Base-by-base conservation (phyloP, 2,329 filamentous ascomycete genomes). In the Teratosphaeria viscida region DNA sequence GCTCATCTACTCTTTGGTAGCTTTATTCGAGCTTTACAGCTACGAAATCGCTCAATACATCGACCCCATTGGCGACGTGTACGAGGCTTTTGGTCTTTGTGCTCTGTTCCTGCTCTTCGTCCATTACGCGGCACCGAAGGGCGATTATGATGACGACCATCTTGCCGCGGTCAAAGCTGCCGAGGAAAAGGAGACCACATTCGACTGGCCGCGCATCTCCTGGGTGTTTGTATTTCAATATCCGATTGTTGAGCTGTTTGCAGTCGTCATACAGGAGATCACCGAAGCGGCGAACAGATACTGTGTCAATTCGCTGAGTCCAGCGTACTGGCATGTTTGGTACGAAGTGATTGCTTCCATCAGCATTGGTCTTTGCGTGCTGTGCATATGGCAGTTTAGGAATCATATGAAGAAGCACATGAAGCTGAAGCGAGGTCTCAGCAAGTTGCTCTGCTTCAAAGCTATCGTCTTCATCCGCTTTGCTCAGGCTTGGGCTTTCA, bases 221-320 rank as follows among this genome's bases (percentile, higher is more conserved):
- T 71, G 64, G 64, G 64, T 68, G 16, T 58, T 66, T 10, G 66
- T 68, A 26, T 70, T 70, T 57, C 68, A 70, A 59, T 70, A 67
- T 56, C 67, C 67, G 0, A 35, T 70, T 19, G 54, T 63, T 29
- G 66, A 69, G 37, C 49, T 65, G 6, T 19, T 67, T 19, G 60
- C 63, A 27, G 61, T 66, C 19, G 61, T 68, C 35, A 62, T 67
- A 26, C 57, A 64, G 23, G 62, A 66, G 26, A 64, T 62, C 7
- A 67, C 68, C 0, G 59, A 67, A 52, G 67, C 67, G 0, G 60
- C 63, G 5, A 63, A 63, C 7, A 59, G 52, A 1, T 71, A 67
- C 62, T 71, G 68, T 57, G 54, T 59, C 4, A 59, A 67, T 53
- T 66, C 63, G 10, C 52, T 67, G 32, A 59, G 54, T 3, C 65